Base-by-base conservation (phyloP, 768 basidiomycete species). In the Coprinopsis strossmayeri region DNA sequence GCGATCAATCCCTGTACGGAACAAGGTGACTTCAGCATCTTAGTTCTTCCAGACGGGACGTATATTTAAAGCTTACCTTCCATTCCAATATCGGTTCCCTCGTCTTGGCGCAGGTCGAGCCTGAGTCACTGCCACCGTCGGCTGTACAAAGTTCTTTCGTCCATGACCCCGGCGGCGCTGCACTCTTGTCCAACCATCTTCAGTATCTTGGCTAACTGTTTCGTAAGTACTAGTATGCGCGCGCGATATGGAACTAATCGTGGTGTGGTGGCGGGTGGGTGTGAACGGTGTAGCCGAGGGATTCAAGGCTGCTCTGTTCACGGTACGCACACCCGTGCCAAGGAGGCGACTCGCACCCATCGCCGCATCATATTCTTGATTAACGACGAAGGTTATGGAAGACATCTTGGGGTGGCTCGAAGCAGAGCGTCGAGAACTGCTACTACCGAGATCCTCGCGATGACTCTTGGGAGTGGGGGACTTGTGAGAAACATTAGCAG, bases 121-220 rank as follows among this genome's bases (percentile, higher is more conserved):
- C 24, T 37, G 7, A 5, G 45, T 10, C 3, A n/a, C 27, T 11
- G n/a, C n/a, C n/a, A n/a, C n/a, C n/a, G n/a, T n/a, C n/a, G n/a
- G n/a, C n/a, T 9, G 32, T n/a, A 34, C 21, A 37, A 46, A 13
- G 5, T 4, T 46, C 34, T 46, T 46, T 18, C 48, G 48, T 5
- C 48, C 48, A 34, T 27, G 28, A 11, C 48, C 48, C 24, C 28
- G 3, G 30, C 48, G 32, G 13, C 48, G 20, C 39, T 49, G 26
- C 2, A 49, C 48, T n/a, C 48, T 38, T 5, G 40, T 49, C 48
- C 48, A 49, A 3, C 48, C 39, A 3, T 13, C 40, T 12, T 40
- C 48, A 20, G 24, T 38, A 21, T 5, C 41, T 5, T 21, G 12
- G 20, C 41, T 42, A 9, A 13, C 24, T 4, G 18, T 38, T n/a